Evolutionary conservation across 192 early-diverging fungal species (phyloP).

Genomic region (Jimgerdemannia lactiflua): DNA sequence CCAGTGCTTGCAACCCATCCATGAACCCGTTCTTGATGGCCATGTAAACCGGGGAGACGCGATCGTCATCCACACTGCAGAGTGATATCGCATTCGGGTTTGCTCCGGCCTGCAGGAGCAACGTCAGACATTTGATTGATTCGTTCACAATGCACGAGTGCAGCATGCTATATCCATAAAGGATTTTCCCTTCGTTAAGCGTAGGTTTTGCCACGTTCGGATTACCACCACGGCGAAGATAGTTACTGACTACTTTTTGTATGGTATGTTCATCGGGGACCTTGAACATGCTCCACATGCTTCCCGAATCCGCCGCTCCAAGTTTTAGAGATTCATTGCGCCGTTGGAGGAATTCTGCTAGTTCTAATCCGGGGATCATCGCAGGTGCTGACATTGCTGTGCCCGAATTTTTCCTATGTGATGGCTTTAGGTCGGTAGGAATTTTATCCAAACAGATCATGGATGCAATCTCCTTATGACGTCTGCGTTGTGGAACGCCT

Average conservation of each 20-base stretch:
- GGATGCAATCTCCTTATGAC: background rate
- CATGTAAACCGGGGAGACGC: constrained; percentile 13
- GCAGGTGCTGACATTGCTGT: background rate
- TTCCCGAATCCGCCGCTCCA: background rate
- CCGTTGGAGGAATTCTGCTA: background rate
- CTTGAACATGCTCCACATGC: background rate
- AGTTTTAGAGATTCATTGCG: background rate
- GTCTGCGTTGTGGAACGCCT: background rate
- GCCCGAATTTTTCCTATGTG: background rate
- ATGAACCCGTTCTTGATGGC: constrained; percentile 20
- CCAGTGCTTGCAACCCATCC: constrained; percentile 20
- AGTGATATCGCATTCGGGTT: constrained; percentile 21
- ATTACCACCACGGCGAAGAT: constrained; percentile 22
- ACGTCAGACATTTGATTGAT: constrained; percentile 18
- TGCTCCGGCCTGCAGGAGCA: constrained; percentile 17
- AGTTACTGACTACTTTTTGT: constrained; percentile 13
- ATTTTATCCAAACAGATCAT: background rate
- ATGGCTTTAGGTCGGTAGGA: background rate
- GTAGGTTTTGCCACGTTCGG: constrained; percentile 28
- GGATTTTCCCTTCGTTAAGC: constrained; percentile 8
- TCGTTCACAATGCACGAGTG: constrained; percentile 19
- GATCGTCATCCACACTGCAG: constrained; percentile 2
- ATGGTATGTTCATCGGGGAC: background rate
- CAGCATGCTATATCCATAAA: constrained; percentile 22
- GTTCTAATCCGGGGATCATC: background rate